Percentiles rank a stretch among this genome's conserved stretches.
Evolutionary conservation across 768 basidiomycete species (phyloP).

Genomic region (Tulasnella sp.): DNA sequence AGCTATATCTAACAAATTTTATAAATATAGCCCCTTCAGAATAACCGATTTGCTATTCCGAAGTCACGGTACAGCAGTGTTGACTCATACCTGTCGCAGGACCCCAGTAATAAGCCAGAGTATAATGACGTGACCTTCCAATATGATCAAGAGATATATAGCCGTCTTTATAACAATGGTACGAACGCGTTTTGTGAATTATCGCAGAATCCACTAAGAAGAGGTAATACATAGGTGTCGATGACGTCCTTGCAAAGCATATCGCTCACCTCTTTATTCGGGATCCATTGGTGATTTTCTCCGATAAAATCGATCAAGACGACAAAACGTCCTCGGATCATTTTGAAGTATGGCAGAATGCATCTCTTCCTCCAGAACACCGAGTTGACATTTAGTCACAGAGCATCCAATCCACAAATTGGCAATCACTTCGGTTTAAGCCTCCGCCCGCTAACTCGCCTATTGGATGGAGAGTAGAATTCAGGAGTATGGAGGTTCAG

Average conservation of each 20-base stretch:
- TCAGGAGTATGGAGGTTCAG: constrained; percentile 98
- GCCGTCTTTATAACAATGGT: constrained; percentile 69
- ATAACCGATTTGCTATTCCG: constrained; percentile 66
- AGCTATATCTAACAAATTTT: neutral
- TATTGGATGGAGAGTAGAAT: constrained; percentile 98
- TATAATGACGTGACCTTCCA: constrained; percentile 85
- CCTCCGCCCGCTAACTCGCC: constrained; percentile 85
- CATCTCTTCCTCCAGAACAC: neutral
- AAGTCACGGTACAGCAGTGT: constrained; percentile 98
- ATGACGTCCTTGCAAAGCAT: constrained; percentile 77
- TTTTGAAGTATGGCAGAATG: constrained; percentile 64
- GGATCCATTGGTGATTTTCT: constrained; percentile 90
- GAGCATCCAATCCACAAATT: constrained; percentile 99
- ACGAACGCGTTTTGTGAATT: constrained; percentile 19
- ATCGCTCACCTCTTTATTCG: constrained; percentile 94
- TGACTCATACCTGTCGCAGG: constrained; percentile 79
- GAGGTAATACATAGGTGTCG: constrained; percentile 45
- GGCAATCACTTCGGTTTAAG: constrained; percentile 98
- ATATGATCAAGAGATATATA: constrained; percentile 59
- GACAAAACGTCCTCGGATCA: constrained; percentile 81
- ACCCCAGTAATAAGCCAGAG: constrained; percentile 77
- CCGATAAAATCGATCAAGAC: constrained; percentile 87
- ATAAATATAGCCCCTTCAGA: constrained; percentile 55
- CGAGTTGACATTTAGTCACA: constrained; percentile 24
- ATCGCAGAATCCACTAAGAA: neutral